Evolutionary conservation across 495 filamentous ascomycete genomes (phyloP).

Genomic region (Podospora tetraspora): DNA sequence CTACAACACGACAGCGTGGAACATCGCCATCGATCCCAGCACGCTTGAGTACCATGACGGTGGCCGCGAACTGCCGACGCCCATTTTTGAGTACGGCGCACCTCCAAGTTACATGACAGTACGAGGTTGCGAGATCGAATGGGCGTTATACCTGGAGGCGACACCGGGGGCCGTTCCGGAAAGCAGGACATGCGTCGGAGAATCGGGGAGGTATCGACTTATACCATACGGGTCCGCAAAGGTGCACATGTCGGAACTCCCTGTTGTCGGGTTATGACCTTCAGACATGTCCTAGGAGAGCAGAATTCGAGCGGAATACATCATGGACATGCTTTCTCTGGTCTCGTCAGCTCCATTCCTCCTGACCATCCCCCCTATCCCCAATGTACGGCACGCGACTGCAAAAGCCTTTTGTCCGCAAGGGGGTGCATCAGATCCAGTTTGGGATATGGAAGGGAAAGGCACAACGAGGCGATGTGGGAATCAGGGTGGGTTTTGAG

Average conservation of each 20-base stretch:
- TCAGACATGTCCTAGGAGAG: background rate
- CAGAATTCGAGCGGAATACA: background rate
- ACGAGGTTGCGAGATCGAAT: constrained; percentile 50
- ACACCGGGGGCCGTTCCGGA: constrained; percentile 42
- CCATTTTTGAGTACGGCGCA: constrained; percentile 46
- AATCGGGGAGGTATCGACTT: constrained; percentile 37
- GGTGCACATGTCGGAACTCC: constrained; percentile 56
- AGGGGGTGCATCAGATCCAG: background rate
- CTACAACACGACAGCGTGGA: constrained; percentile 40
- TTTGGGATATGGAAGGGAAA: background rate
- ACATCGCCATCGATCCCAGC: constrained; percentile 46
- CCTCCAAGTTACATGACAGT: constrained; percentile 47
- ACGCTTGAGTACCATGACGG: constrained; percentile 18
- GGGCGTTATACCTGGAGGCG: constrained; percentile 41
- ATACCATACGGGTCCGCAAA: constrained; percentile 55
- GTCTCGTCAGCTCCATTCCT: too few relatives aligned
- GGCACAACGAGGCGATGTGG: too few relatives aligned
- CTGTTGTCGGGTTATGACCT: constrained; percentile 25
- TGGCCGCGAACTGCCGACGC: constrained; percentile 33
- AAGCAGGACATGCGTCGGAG: constrained; percentile 18
- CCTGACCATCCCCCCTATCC: too few relatives aligned
- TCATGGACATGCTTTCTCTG: too few relatives aligned
- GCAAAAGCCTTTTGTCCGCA: background rate
- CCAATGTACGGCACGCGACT: too few relatives aligned
- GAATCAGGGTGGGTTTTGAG: too few relatives aligned